Base-by-base conservation (phyloP, 352 stramenopile genomes). In the Pilasporangium apinafurcum region DNA sequence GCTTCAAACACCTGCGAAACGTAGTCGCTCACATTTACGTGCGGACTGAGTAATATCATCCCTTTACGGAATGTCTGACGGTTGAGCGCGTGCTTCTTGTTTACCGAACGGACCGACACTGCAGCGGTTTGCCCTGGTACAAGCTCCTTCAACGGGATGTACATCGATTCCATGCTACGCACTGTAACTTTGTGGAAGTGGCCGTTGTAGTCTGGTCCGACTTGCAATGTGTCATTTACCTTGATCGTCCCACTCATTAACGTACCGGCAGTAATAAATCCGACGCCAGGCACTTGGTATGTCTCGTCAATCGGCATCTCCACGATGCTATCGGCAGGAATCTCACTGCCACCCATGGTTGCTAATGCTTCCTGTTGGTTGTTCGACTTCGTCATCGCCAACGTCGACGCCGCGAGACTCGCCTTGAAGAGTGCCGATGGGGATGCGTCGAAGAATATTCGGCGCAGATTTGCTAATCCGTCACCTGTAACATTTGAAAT, bases 401-500 rank as follows among this genome's bases (percentile, higher is more conserved):
- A 53, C 9, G 76, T 79, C 33, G 75, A 69, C 2, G 58, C 64
- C 16, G 77, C 69, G 14, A 92, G 29, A n/a, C 63, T 78, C 26
- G 70, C 71, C 48, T 86, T 86, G 59, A 88, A 87, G 36, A 91
- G 51, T 21, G 79, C 79, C 5, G 59, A 58, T 2, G 79, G 80
- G 36, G 72, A 91, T 40, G 72, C 77, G 30, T 67, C 72, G 50
- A 47, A 86, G 41, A 84, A 73, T 61, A 88, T 84, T 42, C 72
- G 73, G 17, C 75, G 66, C 24, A 93, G 39, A 40, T 93, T 93
- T 9, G 68, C 62, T 33, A 93, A 56, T 0, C 95, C 95, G 44
- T 98, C 84, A 17, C 97, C 97, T 9, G 95, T 98, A 8, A 99
- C 97, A 69, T 97, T 98, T 2, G 95, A 99, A 27, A 98, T 92